Percentiles rank a stretch among this genome's conserved stretches.
phyloP scores from a whole-genome alignment of 2,329 filamentous ascomycete species.

The Uncinocarpus reesii region DNA sequence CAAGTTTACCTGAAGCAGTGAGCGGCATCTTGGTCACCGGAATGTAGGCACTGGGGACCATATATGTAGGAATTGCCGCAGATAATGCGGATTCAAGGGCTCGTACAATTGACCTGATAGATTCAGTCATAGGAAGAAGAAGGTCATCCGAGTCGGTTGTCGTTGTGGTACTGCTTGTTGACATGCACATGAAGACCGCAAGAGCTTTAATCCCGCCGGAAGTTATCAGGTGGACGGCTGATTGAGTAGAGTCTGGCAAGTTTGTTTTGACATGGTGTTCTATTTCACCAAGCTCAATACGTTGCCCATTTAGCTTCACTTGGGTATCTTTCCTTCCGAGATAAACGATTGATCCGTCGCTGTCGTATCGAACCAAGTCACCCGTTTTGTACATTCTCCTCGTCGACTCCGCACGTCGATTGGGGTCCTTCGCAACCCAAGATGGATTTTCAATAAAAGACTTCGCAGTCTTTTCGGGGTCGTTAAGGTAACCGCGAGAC shows the following conservation, averaged over 20 bases:
- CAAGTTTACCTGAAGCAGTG: conserved; percentile 64
- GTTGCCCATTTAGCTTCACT: conserved; percentile 90
- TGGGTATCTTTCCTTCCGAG: conserved; percentile 79
- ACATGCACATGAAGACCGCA: conserved; percentile 32
- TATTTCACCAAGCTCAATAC: conserved; percentile 90
- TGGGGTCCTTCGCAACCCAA: conserved; percentile 11
- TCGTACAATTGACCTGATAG: conserved; percentile 28
- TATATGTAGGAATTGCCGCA: conserved; percentile 57
- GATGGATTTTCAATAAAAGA: conserved; percentile 16
- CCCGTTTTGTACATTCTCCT: conserved; percentile 61
- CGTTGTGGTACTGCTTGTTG: conserved; percentile 40
- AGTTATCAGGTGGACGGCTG: conserved; percentile 73
- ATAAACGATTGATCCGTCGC: conserved; percentile 61
- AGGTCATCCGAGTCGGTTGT: conserved; percentile 8
- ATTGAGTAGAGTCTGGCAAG: conserved; percentile 40
- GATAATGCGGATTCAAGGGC: conserved; percentile 35
- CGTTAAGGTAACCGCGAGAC: conserved; percentile 26
- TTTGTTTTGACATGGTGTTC: conserved; percentile 65
- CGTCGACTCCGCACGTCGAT: conserved; percentile 1
- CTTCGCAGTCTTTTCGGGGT: conserved; percentile 15
- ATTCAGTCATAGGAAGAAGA: conserved; percentile 40
- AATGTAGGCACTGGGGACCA: conserved; percentile 65
- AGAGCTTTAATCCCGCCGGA: conserved; percentile 72
- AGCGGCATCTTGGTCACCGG: conserved; percentile 60
- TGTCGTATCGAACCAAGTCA: conserved; percentile 67